Base-by-base conservation (phyloP, 176 grass and related monocot species). In the Phyllostachys edulis region DNA sequence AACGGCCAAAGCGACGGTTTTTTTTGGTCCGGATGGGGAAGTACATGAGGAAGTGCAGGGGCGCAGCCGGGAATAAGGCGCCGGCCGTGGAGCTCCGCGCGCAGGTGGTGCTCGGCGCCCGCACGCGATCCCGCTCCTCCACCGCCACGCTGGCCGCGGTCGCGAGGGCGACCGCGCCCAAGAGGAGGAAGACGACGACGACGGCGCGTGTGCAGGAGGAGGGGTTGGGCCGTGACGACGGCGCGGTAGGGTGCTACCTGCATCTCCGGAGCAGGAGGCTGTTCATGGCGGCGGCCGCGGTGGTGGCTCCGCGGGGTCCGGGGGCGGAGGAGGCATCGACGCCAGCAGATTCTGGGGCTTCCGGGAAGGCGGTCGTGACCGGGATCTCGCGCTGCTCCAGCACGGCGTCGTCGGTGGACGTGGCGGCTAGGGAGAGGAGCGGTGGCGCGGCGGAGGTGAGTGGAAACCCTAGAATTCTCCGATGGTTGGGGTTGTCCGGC, bases 201-300 rank as follows among this genome's bases (percentile, higher is more conserved):
- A 4, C 64, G 20, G 20, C 67, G 18, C 59, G 68, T 1, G 34
- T 15, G 42, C 62, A 61, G 69, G 54, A 26, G 12, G 73, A 29
- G 32, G 29, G 23, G 47, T 9, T 7, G 23, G 23, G n/a, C 0
- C 20, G 3, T 17, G 69, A 6, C 0, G 67, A 21, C 12, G 37
- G 13, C 10, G 45, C 10, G 8, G 21, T 3, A 6, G 69, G 47
- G 1, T 82, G 82, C 72, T 95, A 92, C 74, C 88, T 92, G 21
- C 86, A 87, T 8, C 88, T 95, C 18, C 78, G 90, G 45, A 92
- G 88, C 85, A 70, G 93, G 45, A 92, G 45, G 41, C 67, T 91
- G 69, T 84, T 87, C 63, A 80, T 91, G 52, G 26, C 79, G 49
- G 50, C 71, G 24, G 15, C 42, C 21, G 55, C 52, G 12, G 86